These are phyloP conservation scores for Paraphoma sp. DNA, from an alignment of 2,329 filamentous ascomycete genomes.

Conservation along the genomic window DNA sequence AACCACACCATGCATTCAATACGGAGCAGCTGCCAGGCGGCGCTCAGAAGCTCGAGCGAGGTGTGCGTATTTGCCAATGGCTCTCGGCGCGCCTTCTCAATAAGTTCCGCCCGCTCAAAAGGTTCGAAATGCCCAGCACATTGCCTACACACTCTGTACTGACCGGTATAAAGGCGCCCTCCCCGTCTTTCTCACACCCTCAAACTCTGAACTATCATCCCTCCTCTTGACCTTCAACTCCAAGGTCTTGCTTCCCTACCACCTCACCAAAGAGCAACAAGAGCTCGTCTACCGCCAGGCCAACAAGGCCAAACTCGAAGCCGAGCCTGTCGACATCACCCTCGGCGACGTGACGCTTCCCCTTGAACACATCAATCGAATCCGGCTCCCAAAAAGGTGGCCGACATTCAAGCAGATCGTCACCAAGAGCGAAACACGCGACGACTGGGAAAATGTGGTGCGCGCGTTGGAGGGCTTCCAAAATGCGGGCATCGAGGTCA, in stretches of 20 bases:
- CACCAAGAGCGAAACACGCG: constrained; percentile 22
- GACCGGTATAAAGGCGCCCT: constrained; percentile 39
- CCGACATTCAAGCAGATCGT: constrained; percentile 21
- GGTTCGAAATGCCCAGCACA: constrained; percentile 19
- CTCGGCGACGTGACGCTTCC: constrained; percentile 48
- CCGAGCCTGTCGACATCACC: constrained; percentile 51
- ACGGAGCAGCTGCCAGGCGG: constrained; percentile 37
- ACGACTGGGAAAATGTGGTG: constrained; percentile 46
- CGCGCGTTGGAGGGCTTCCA: constrained; percentile 39
- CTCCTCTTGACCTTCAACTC: constrained; percentile 51
- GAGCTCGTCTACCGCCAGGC: constrained; percentile 52
- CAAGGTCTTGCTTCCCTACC: constrained; percentile 53
- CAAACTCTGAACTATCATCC: constrained; percentile 49
- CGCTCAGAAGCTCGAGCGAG: constrained; percentile 20
- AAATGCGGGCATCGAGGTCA: constrained; percentile 30
- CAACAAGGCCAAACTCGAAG: constrained; percentile 50
- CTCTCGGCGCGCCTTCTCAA: constrained; percentile 40
- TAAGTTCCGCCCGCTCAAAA: constrained; percentile 26
- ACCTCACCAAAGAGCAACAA: constrained; percentile 50
- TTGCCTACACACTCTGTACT: background rate
- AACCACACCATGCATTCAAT: constrained; percentile 38
- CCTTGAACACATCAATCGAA: constrained; percentile 41
- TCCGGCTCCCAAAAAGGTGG: constrained; percentile 20
- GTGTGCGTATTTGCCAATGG: constrained; percentile 21
- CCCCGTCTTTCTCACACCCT: constrained; percentile 51